Conservation (phyloP, 108 stramenopile species). For the Cyclotella kingstonii region DNA sequence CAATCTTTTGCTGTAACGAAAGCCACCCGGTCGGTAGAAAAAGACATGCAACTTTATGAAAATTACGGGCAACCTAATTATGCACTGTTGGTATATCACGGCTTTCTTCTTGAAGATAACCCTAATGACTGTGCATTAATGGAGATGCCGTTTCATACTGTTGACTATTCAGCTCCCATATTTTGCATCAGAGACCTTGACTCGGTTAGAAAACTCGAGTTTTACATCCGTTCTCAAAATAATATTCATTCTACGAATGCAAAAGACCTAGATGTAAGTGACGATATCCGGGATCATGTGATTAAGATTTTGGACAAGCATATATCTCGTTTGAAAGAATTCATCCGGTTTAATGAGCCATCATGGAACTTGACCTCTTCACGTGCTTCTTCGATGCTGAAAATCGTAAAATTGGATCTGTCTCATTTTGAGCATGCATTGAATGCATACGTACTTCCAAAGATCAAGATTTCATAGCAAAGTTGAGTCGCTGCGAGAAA, state of each 20-base stretch:
- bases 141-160: slow-evolving; percentile 20
- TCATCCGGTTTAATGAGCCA: not conserved
- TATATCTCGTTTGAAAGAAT: slow-evolving; percentile 32
- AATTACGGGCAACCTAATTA: slow-evolving; percentile 82
- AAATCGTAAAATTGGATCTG: not conserved
- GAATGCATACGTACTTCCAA: not conserved
- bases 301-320: slow-evolving; percentile 17
- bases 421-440: slow-evolving; percentile 5
- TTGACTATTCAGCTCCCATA: slow-evolving; percentile 19
- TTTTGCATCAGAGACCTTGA: slow-evolving; percentile 32
- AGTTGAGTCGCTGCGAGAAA: no score
- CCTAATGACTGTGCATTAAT: slow-evolving; percentile 53
- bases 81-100: slow-evolving; percentile 69
- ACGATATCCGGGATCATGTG: slow-evolving; percentile 19
- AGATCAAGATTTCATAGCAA: not conserved
- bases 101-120: slow-evolving; percentile 59
- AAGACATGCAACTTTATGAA: slow-evolving; percentile 65
- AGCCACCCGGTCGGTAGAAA: slow-evolving; percentile 40
- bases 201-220: slow-evolving; percentile 22
- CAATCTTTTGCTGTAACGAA: slow-evolving; percentile 50
- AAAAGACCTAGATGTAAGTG: slow-evolving; percentile 2
- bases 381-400: not conserved
- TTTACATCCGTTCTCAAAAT: slow-evolving; percentile 23
- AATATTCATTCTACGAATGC: not conserved
- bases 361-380: not conserved